These are phyloP conservation scores for Lactifluus volemus DNA, from an alignment of 768 basidiomycete species.

Conservation along the genomic window DNA sequence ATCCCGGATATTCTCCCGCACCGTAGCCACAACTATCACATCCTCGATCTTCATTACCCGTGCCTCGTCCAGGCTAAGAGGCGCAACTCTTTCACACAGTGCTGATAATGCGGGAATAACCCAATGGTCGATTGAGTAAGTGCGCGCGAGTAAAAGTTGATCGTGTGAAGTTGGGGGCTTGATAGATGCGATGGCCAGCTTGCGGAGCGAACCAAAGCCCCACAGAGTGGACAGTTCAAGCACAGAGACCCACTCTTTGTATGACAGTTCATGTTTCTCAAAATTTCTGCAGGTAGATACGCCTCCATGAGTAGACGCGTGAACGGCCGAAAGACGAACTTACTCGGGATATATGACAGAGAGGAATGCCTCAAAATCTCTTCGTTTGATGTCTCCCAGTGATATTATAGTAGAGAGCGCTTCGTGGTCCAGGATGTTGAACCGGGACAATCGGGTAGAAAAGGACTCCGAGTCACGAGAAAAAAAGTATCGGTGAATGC, in stretches of 20 bases:
- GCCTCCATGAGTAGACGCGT: neutral
- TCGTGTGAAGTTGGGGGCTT: slow-evolving; percentile 3
- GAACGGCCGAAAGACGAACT: neutral
- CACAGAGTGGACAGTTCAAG: slow-evolving; percentile 24
- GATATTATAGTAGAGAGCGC: neutral
- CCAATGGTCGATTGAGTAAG: slow-evolving; percentile 2
- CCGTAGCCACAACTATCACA: neutral
- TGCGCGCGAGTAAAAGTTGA: slow-evolving; percentile 4
- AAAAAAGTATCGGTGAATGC: slow-evolving; percentile 13
- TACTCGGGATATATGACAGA: slow-evolving; percentile 10
- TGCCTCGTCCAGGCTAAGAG: slow-evolving; percentile 5
- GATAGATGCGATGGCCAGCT: neutral
- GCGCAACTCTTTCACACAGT: neutral
- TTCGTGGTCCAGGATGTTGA: slow-evolving; percentile 2
- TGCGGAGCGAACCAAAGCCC: slow-evolving; percentile 26
- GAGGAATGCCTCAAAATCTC: slow-evolving; percentile 13
- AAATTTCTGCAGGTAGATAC: neutral
- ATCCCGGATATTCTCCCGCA: slow-evolving; percentile 12
- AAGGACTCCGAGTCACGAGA: slow-evolving; percentile 11
- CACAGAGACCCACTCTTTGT: slow-evolving; percentile 24
- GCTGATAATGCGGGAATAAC: slow-evolving; percentile 4
- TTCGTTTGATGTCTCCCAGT: neutral
- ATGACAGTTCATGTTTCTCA: slow-evolving; percentile 2
- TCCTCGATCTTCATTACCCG: slow-evolving; percentile 7
- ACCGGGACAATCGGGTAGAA: neutral